Base-by-base conservation (phyloP, 1,284 basidiomycete genomes). In the Tranzscheliella williamsii region DNA sequence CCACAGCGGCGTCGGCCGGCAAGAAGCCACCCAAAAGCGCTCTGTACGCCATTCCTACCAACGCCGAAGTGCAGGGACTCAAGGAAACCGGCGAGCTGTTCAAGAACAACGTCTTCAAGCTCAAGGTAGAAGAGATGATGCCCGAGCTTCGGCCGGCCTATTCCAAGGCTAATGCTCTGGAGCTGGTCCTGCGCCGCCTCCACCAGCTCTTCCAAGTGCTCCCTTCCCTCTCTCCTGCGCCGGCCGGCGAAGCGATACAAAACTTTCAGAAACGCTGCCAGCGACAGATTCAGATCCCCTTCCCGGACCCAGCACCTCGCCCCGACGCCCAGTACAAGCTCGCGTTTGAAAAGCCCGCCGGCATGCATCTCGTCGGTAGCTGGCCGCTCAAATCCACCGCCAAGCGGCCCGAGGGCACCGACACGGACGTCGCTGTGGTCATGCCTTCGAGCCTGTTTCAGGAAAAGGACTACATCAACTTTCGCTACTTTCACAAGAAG, bases 401-500 rank as follows among this genome's bases (percentile, higher is more conserved):
- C 17, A 66, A 67, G 40, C 57, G 70, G n/a, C 58, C 69, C 1
- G 62, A 66, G 8, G 67, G 66, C 4, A 53, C 72, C 29, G 65
- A 76, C 21, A 70, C 74, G 37, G 73, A 76, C 33, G 45, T 76
- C 20, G 67, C 62, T 5, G 70, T 74, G 26, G 56, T 70, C 17
- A 72, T 78, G 76, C 57, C 55, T 4, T 69, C 91, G 85, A 73
- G 69, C 34, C 79, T 96, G 21, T 92, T 98, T 71, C 91, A 95
- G 79, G 89, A 93, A 67, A 98, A 97, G 78, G 94, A 98, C 75
- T 90, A 92, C 64, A 81, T 92, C 45, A 89, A 93, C 73, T 85
- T 86, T 26, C 85, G 95, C 16, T 93, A 90, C 79, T 93, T 94
- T 75, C 88, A 94, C 78, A 98, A 98, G 78, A 83, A 90, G 33